A percentile compares a stretch with the other conserved stretches of the same genome.
Evolutionary conservation across 2,329 filamentous ascomycete species (phyloP).

Genomic region (Alternaria brassicicola): DNA sequence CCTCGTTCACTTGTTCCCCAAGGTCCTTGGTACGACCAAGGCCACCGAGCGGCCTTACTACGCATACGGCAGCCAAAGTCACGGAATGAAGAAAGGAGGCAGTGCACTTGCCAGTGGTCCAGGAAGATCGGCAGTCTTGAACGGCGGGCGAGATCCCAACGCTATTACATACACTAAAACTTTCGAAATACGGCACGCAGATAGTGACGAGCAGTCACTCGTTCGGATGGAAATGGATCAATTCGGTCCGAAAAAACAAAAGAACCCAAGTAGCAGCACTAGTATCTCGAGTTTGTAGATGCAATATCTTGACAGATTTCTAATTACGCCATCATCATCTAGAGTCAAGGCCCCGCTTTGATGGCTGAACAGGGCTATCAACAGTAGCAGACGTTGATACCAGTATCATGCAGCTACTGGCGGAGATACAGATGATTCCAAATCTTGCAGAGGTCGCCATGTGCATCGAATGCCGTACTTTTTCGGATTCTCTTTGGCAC

Average conservation of each 20-base stretch:
- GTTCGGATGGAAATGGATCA: constrained; percentile 12
- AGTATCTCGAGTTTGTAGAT: constrained; percentile 18
- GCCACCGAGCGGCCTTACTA: constrained; percentile 20
- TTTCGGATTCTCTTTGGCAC: not conserved
- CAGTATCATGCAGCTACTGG: not conserved
- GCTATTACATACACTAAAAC: constrained; percentile 25
- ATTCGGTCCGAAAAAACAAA: constrained; percentile 5
- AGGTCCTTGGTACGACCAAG: constrained; percentile 44
- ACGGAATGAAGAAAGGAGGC: constrained; percentile 32
- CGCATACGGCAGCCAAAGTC: constrained; percentile 17
- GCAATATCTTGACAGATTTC: not conserved
- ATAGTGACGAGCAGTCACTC: constrained; percentile 19
- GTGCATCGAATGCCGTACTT: not conserved
- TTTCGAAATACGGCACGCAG: constrained; percentile 18
- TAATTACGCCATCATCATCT: not conserved
- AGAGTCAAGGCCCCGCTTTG: too few species aligned
- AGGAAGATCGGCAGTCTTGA: constrained; percentile 3
- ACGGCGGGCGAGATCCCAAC: not conserved
- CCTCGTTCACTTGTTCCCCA: constrained; percentile 47
- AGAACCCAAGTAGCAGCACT: constrained; percentile 10
- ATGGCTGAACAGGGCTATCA: fast-evolving
- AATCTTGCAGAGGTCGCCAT: not conserved
- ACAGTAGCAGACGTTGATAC: not conserved
- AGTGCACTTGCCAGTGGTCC: constrained; percentile 11
- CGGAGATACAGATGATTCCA: not conserved